phyloP scores from a whole-genome alignment of 345 rosid genomes.

The Firmiana major region DNA sequence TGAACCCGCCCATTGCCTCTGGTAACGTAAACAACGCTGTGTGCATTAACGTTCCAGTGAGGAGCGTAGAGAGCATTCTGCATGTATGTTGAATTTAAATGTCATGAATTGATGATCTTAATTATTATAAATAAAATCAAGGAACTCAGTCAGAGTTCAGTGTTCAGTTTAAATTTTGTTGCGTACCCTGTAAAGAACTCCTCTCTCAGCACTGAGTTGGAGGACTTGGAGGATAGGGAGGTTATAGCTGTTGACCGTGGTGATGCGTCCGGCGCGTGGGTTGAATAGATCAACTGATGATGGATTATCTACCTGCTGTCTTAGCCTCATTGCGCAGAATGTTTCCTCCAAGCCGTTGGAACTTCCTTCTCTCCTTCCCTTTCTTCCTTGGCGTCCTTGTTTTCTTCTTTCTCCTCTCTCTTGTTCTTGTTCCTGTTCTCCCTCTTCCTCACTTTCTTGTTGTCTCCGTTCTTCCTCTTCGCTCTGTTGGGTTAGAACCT shows the following conservation, averaged over 20 bases:
- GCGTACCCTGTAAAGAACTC: slow-evolving; percentile 32
- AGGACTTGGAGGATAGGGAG: slow-evolving; percentile 50
- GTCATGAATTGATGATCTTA: no score
- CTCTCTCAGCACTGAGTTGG: slow-evolving; percentile 49
- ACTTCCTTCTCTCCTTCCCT: not conserved
- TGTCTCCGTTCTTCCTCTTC: not conserved
- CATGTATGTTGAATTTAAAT: not conserved
- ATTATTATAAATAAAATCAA: slow-evolving; percentile 13
- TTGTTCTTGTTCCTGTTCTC: not conserved
- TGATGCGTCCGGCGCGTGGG: slow-evolving; percentile 57
- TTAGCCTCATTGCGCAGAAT: slow-evolving; percentile 42
- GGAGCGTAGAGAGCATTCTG: slow-evolving; percentile 41
- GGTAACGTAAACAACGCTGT: slow-evolving; percentile 28
- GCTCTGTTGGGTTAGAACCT: slow-evolving; percentile 20
- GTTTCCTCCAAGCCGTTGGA: slow-evolving; percentile 58
- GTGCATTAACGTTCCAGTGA: slow-evolving; percentile 35
- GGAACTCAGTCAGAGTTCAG: slow-evolving; percentile 22
- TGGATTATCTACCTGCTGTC: slow-evolving; percentile 44
- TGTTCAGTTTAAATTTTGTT: not conserved
- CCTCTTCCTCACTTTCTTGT: not conserved
- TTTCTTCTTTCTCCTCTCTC: not conserved
- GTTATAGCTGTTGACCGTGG: slow-evolving; percentile 40
- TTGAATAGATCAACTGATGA: slow-evolving; percentile 45
- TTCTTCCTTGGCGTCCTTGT: not conserved
- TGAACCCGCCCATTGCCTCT: slow-evolving; percentile 22